A percentile compares a stretch with the other conserved stretches of the same genome.
Evolutionary conservation across 495 filamentous ascomycete genomes (phyloP).

Genomic region (Cairneyella variabilis): DNA sequence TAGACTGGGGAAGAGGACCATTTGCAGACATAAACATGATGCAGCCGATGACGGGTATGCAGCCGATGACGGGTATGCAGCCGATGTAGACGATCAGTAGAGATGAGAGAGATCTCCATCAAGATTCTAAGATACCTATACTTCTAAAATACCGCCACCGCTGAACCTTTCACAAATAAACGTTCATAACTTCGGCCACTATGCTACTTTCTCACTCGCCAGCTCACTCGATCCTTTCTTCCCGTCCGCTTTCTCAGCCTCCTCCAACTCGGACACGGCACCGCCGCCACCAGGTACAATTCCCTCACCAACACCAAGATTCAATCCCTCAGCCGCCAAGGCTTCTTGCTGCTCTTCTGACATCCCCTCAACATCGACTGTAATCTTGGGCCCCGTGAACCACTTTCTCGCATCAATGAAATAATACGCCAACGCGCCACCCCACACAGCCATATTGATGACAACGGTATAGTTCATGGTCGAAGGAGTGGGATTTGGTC

Average conservation of each 20-base stretch:
- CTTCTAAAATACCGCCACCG: too few species aligned
- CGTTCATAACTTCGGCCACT: too few species aligned
- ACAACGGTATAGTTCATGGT: conserved; percentile 48
- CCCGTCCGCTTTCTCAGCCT: too few species aligned
- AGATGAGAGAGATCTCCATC: too few species aligned
- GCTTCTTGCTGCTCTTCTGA: conserved; percentile 24
- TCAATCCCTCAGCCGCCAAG: conserved; percentile 15
- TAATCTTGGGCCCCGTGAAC: conserved; percentile 66
- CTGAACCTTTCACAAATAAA: too few species aligned
- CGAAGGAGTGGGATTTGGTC: conserved; percentile 33
- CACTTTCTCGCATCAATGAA: conserved; percentile 57
- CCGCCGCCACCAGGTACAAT: conserved; percentile 1
- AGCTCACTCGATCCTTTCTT: too few species aligned
- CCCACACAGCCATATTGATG: conserved; percentile 58
- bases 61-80: too few species aligned
- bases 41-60: too few species aligned
- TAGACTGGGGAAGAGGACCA: conserved; percentile 13
- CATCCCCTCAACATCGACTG: conserved; percentile 39
- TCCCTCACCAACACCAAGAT: conserved; percentile 2
- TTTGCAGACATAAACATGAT: background rate
- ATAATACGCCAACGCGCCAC: conserved; percentile 58
- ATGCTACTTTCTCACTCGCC: too few species aligned
- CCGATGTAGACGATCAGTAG: too few species aligned
- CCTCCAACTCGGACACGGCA: too few species aligned
- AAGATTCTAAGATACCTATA: too few species aligned